phyloP scores from a whole-genome alignment of 495 filamentous ascomycete genomes.

The Tuber calosporum region DNA sequence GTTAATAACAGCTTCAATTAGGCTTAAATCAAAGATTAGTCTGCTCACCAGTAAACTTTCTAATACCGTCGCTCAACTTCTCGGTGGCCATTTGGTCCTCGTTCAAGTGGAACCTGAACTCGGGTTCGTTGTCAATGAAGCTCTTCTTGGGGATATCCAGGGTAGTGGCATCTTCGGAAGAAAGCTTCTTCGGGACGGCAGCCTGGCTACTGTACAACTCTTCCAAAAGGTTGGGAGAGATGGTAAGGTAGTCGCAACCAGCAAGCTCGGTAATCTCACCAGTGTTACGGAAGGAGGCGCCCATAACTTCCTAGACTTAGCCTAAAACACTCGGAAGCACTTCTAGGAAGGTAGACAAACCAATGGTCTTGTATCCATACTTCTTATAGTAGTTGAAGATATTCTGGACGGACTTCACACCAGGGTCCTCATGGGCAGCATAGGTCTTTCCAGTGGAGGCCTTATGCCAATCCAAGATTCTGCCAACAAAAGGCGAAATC shows the following conservation, averaged over 20 bases:
- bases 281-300: conserved; percentile 88
- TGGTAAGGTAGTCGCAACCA: conserved; percentile 98
- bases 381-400: conserved; percentile 99
- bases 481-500: conserved; percentile 98
- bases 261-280: conserved; percentile 97
- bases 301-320: conserved; percentile 68
- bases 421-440: conserved; percentile 80
- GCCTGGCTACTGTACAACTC: conserved; percentile 75
- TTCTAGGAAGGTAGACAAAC: conserved; percentile 1
- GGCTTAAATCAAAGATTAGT: background rate
- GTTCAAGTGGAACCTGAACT: conserved; percentile 99
- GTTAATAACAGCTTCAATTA: conserved; percentile 8
- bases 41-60: conserved; percentile 68
- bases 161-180: conserved; percentile 54
- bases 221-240: conserved; percentile 91
- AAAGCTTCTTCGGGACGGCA: conserved; percentile 86
- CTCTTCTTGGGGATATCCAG: conserved; percentile 77
- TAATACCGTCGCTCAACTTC: conserved; percentile 98
- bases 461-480: conserved; percentile 99
- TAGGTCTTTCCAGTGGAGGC: conserved; percentile 88
- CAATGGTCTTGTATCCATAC: conserved; percentile 80
- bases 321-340: conserved; percentile 9
- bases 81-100: conserved; percentile 98
- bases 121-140: conserved; percentile 82
- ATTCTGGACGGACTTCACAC: conserved; percentile 85